Conservation (phyloP, 176 grass and related monocot genomes). For the Urochloa ruziziensis region DNA sequence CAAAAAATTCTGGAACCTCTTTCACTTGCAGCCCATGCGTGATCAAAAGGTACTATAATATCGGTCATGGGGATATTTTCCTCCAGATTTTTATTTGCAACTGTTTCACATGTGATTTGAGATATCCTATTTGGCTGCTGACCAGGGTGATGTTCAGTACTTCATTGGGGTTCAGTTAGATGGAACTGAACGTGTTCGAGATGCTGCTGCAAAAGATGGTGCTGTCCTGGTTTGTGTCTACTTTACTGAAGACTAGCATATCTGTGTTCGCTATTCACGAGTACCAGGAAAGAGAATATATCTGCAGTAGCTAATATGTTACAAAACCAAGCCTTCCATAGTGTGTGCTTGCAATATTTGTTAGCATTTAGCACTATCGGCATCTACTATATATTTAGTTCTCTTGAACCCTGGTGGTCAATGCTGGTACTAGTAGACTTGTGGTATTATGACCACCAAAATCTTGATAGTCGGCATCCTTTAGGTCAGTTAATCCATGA, state of each 20-base stretch:
- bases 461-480: background rate
- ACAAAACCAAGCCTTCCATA: background rate
- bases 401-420: background rate
- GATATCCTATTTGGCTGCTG: slow-evolving; percentile 23
- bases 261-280: background rate
- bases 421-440: background rate
- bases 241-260: slow-evolving; percentile 11
- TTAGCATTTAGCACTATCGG: background rate
- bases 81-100: slow-evolving; percentile 19
- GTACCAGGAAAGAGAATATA: background rate
- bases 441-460: slow-evolving; percentile 3
- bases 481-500: background rate
- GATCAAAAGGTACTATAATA: slow-evolving; percentile 80
- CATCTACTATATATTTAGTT: background rate
- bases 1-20: too few relatives aligned
- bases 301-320: background rate
- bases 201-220: slow-evolving; percentile 72
- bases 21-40: slow-evolving; percentile 98
- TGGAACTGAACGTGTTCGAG: slow-evolving; percentile 75
- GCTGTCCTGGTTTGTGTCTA: slow-evolving; percentile 55
- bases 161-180: slow-evolving; percentile 99
- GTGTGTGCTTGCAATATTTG: background rate
- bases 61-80: background rate
- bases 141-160: slow-evolving; percentile 95
- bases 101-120: slow-evolving; percentile 25